A percentile compares a stretch with the other conserved stretches of the same genome.
These are phyloP conservation scores for Dendrobium huoshanense DNA, from an alignment of 106 monocot genomes.

Conservation along the genomic window DNA sequence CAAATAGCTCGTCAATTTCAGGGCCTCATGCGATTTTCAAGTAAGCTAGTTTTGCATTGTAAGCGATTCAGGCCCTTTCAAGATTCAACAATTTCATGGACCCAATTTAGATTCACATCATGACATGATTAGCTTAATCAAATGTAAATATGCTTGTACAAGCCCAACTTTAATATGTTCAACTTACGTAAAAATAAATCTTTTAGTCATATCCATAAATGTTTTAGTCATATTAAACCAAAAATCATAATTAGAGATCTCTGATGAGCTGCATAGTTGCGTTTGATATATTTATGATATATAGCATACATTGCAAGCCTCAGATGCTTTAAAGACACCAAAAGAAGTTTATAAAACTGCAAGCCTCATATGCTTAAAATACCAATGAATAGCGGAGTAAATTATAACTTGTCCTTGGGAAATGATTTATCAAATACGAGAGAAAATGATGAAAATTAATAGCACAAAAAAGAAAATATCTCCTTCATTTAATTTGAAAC, in stretches of 20 bases:
- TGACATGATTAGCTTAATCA: neutral
- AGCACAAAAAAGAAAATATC: neutral
- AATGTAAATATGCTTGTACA: neutral
- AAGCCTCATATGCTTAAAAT: neutral
- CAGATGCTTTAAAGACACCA: neutral
- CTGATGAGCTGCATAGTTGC: neutral
- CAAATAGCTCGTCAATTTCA: too few relatives aligned
- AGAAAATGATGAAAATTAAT: neutral
- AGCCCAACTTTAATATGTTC: neutral
- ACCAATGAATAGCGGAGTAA: neutral
- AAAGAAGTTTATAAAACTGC: neutral
- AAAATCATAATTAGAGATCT: neutral
- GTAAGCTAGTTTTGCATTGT: neutral
- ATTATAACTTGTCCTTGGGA: neutral
- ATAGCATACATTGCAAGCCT: neutral
- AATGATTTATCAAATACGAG: neutral
- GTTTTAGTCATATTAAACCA: neutral
- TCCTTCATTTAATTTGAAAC: neutral
- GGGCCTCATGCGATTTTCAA: too few relatives aligned
- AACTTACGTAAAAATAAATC: neutral
- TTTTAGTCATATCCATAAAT: neutral
- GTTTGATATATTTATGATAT: neutral
- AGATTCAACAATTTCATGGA: neutral
- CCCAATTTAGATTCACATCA: neutral
- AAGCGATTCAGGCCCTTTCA: neutral